These are phyloP conservation scores for Yarrowia deformans DNA, from an alignment of 805 yeast species.

Conservation along the genomic window DNA sequence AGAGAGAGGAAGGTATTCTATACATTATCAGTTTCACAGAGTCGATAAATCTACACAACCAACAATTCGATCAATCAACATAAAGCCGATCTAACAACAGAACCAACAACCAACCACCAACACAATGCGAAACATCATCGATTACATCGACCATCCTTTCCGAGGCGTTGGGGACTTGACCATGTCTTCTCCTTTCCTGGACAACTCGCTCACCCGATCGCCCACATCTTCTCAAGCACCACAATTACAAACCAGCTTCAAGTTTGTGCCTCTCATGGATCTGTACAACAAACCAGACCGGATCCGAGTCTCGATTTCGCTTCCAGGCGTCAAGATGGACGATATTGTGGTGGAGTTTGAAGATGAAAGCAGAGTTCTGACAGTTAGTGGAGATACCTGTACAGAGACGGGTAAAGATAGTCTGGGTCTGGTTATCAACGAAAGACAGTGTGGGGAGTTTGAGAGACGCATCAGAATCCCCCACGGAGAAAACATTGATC, in stretches of 20 bases:
- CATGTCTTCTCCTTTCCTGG: slow-evolving; percentile 22
- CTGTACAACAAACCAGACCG: slow-evolving; percentile 59
- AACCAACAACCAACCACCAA: background rate
- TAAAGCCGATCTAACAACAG: background rate
- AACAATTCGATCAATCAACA: background rate
- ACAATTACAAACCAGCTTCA: background rate
- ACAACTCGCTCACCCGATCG: slow-evolving; percentile 15
- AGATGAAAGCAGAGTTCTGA: slow-evolving; percentile 61
- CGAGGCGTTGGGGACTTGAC: slow-evolving; percentile 26
- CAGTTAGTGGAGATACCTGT: slow-evolving; percentile 56
- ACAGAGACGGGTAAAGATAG: slow-evolving; percentile 25
- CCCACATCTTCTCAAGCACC: slow-evolving; percentile 3
- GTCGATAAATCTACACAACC: slow-evolving; percentile 3
- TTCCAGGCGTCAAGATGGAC: slow-evolving; percentile 64
- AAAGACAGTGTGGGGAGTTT: slow-evolving; percentile 63
- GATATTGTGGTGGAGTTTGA: slow-evolving; percentile 65
- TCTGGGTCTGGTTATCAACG: slow-evolving; percentile 56
- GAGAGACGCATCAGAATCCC: slow-evolving; percentile 66
- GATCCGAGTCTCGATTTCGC: slow-evolving; percentile 58
- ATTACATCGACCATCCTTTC: slow-evolving; percentile 28
- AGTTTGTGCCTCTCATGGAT: slow-evolving; percentile 63
- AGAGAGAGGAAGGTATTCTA: background rate
- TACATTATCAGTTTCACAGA: background rate
- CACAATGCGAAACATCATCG: slow-evolving; percentile 24
- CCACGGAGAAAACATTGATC: slow-evolving; percentile 59